These are phyloP conservation scores for Lentinula guzmanii DNA, from an alignment of 768 basidiomycete genomes.

Conservation along the genomic window DNA sequence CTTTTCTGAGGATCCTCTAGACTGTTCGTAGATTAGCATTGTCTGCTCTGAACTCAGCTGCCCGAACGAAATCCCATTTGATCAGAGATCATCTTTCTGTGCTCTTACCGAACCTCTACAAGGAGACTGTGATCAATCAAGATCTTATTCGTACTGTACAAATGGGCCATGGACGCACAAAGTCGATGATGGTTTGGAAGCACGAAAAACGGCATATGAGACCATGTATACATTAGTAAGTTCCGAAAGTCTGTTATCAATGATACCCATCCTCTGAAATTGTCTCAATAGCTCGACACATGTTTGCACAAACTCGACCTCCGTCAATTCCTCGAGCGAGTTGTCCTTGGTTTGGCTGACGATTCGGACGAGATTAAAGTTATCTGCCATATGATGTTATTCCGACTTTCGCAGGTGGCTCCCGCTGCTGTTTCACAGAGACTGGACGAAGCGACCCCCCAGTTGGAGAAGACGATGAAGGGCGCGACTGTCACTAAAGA, in stretches of 20 bases:
- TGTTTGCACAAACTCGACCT: slow-evolving; percentile 86
- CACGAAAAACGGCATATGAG: slow-evolving; percentile 96
- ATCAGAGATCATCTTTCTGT: slow-evolving; percentile 76
- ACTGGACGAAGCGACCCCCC: slow-evolving; percentile 79
- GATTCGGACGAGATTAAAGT: slow-evolving; percentile 97
- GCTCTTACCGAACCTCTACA: slow-evolving; percentile 79
- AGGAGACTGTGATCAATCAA: slow-evolving; percentile 75
- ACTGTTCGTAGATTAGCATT: slow-evolving; percentile 86
- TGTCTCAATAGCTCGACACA: slow-evolving; percentile 66
- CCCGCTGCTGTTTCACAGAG: slow-evolving; percentile 78
- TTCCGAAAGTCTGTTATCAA: slow-evolving; percentile 1
- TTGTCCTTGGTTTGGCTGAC: slow-evolving; percentile 80
- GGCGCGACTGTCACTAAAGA: slow-evolving; percentile 88
- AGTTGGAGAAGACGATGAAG: slow-evolving; percentile 85
- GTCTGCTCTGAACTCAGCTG: slow-evolving; percentile 90
- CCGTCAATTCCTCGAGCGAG: slow-evolving; percentile 74
- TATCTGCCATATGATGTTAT: slow-evolving; percentile 91
- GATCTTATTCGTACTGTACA: slow-evolving; percentile 85
- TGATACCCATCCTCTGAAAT: neutral
- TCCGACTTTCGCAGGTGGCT: slow-evolving; percentile 82
- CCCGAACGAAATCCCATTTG: slow-evolving; percentile 90
- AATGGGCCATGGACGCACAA: slow-evolving; percentile 97
- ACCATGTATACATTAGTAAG: slow-evolving; percentile 91
- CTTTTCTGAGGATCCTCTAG: slow-evolving; percentile 31
- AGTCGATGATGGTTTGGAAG: slow-evolving; percentile 94